A percentile compares a stretch with the other conserved stretches of the same genome.
Evolutionary conservation across 1,284 basidiomycete species (phyloP).

Genomic region (Trichosporon ovoides): DNA sequence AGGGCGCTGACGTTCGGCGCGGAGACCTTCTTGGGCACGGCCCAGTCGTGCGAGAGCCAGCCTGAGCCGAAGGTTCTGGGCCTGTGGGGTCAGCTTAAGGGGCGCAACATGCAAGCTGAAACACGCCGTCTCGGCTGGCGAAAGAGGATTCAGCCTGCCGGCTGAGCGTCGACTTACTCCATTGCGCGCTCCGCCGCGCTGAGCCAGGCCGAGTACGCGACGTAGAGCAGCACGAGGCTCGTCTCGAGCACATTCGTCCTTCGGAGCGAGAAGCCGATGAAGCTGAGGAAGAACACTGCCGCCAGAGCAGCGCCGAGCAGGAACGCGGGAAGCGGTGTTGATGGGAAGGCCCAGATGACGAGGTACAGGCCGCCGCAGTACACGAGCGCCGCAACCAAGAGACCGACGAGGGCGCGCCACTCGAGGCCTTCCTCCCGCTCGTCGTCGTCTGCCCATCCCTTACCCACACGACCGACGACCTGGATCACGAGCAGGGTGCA

Average conservation of each 20-base stretch:
- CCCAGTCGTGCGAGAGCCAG: constrained; percentile 34
- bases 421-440: constrained; percentile 46
- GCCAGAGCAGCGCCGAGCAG: constrained; percentile 46
- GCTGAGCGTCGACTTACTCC: no score
- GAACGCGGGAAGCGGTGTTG: constrained; percentile 37
- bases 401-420: constrained; percentile 46
- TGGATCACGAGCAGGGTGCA: constrained; percentile 46
- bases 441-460: constrained; percentile 49
- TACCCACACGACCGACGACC: constrained; percentile 45
- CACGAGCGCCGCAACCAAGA: constrained; percentile 43
- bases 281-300: constrained; percentile 66
- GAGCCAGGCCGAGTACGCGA: constrained; percentile 56
- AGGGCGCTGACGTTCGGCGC: constrained; percentile 24
- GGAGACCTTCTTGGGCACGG: constrained; percentile 13
- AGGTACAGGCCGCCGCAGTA: constrained; percentile 46
- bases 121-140: no score
- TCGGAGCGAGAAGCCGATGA: constrained; percentile 80
- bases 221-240: constrained; percentile 72
- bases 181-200: constrained; percentile 45
- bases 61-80: constrained; percentile 40
- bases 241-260: constrained; percentile 92
- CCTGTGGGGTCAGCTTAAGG: constrained; percentile 29
- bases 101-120: no score
- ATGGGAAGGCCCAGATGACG: constrained; percentile 30
- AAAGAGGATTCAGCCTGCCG: no score